Percentiles rank a stretch among this genome's conserved stretches.
Conservation (phyloP, 73 alveolate species). For the Diophrys sp. region DNA sequence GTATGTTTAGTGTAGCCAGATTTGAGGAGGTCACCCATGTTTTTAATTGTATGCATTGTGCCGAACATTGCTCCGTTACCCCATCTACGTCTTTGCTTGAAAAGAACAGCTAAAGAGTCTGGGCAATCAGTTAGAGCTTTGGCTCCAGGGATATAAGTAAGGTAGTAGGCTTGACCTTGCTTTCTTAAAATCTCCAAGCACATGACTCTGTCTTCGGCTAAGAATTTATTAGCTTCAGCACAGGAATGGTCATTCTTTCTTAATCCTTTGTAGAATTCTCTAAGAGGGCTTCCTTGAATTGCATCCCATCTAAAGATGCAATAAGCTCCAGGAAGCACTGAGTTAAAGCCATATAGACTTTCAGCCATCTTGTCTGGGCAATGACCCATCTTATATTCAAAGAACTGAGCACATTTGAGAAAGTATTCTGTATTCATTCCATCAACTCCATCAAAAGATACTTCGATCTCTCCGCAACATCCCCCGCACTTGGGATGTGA, state of each 20-base stretch:
- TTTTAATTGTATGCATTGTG: slow-evolving; percentile 41
- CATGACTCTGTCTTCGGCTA: slow-evolving; percentile 76
- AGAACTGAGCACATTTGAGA: slow-evolving; percentile 45
- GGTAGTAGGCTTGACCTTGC: slow-evolving; percentile 8
- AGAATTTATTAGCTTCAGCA: slow-evolving; percentile 50
- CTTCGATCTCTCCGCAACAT: slow-evolving; percentile 50
- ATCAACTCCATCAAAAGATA: background rate
- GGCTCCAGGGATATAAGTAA: slow-evolving; percentile 57
- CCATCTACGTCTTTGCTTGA: slow-evolving; percentile 70
- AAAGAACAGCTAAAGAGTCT: slow-evolving; percentile 27
- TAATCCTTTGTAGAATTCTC: slow-evolving; percentile 35
- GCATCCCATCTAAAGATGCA: slow-evolving; percentile 58
- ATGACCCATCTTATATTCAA: slow-evolving; percentile 49
- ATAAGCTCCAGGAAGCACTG: slow-evolving; percentile 61
- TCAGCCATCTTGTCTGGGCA: slow-evolving; percentile 47
- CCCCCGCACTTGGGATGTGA: slow-evolving; percentile 31
- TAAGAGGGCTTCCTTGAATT: slow-evolving; percentile 43
- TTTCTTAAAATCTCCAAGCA: slow-evolving; percentile 51
- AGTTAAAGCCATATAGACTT: slow-evolving; percentile 28
- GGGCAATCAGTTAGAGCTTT: slow-evolving; percentile 65
- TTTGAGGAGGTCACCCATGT: slow-evolving; percentile 19
- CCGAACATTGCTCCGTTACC: slow-evolving; percentile 67
- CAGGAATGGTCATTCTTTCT: slow-evolving; percentile 38
- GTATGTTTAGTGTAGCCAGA: slow-evolving; percentile 32
- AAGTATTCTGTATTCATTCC: slow-evolving; percentile 12